Evolutionary conservation across 2,329 filamentous ascomycete species (phyloP), one percentile per base, ranked within the genome.

Genomic region (Pestalotiopsis sp.): DNA sequence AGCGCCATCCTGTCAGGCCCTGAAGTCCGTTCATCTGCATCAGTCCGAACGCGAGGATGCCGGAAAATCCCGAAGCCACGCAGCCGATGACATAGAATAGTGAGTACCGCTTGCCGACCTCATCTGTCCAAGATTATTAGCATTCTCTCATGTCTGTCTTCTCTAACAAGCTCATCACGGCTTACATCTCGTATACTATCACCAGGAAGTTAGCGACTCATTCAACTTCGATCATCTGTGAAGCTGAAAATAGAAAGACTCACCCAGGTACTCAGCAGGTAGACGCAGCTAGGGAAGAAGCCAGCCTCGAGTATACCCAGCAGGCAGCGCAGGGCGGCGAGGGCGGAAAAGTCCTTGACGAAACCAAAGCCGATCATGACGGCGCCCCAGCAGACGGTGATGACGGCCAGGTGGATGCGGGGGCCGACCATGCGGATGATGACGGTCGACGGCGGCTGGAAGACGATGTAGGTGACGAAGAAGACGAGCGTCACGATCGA

Each of bases 401-500:
- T 88, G 58, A 75, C 69, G 0, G 85, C 78, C 1, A 91, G 80
- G 68, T 90, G 88, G 45, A 84, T 76, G 4, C 89, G 85, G 3
- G 89, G 87, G 1, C 92, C 92, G 65, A 94, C 74, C 74, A 89
- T 89, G 45, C 92, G 89, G 64, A 92, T 85, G 41, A 93, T 78
- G 57, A 93, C 81, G 0, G 92, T 93, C 2, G 91, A 91, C 0
- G 91, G 91, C 0, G 91, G 89, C 75, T 94, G 91, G 70, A 93
- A 91, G 65, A 92, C 66, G 70, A 91, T 86, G 77, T 94, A 94
- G 1, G 91, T 87, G 72, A 92, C 84, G 83, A 93, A 94, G 82
- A 94, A 94, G 74, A 93, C 84, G 45, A 93, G 83, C 3, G 91
- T 91, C 68, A 91, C 85, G 74, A 93, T 86, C n/a, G 88, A 86